Evolutionary conservation across 495 filamentous ascomycete species (phyloP), one percentile per base, ranked within the genome.

Genomic region (Penicillium samsonianum): DNA sequence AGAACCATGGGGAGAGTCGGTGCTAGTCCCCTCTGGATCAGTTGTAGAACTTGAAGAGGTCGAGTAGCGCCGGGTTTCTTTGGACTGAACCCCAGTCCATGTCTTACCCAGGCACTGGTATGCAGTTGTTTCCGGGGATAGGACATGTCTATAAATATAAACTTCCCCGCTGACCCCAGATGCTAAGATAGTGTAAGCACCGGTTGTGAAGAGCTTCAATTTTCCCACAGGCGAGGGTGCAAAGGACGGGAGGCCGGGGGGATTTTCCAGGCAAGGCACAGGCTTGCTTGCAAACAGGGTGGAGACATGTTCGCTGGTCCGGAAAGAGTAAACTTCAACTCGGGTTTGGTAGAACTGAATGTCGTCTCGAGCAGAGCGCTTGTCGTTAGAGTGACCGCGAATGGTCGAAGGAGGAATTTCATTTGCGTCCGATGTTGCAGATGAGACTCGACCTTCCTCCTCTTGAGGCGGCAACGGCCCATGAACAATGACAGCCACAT

Each of bases 161-260:
- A 92, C 86, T 69, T 96, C 92, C 10, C 92, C 92, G 48, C 90
- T 96, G 16, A 78, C 77, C 11, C 91, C 90, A 50, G 91, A 96
- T 22, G 87, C 82, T 19, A 96, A 73, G 12, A 89, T 75, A 30
- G 95, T 53, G 65, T 82, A 88, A 16, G 82, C 87, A 11, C 81
- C 83, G 51, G 86, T 83, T 2, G 84, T 82, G 62, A 85, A 82
- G 25, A 96, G 73, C 38, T 81, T 84, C 59, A 95, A 78, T 30
- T 88, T 85, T 16, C 89, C 91, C 20, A 82, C 76, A 3, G 89
- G 87, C 5, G 81, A 71, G 12, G 90, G 88, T 5, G 82, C 67
- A 77, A 76, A 67, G 4, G 67, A 61, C 11, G 73, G 66, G 8
- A 78, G 63, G 20, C 76, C 76, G 4, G 69, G 73, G 28, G 75